A percentile compares a stretch with the other conserved stretches of the same genome.
Evolutionary conservation across 2,329 filamentous ascomycete genomes (phyloP).

Genomic region (Colletotrichum limetticola): DNA sequence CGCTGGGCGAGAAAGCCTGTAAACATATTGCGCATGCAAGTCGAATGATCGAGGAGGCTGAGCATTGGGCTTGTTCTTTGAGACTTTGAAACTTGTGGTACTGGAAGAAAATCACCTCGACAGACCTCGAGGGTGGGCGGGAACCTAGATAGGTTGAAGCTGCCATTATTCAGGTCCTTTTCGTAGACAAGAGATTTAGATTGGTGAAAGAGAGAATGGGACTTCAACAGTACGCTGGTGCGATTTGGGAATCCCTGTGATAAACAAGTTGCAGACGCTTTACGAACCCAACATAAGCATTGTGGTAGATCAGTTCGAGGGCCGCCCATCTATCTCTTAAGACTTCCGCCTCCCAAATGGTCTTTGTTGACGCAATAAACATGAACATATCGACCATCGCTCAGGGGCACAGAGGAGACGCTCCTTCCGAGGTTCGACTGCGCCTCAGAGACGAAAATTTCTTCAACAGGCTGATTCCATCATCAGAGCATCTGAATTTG

Average conservation of each 20-base stretch:
- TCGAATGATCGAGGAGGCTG: constrained; percentile 5
- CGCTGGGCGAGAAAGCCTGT: not conserved
- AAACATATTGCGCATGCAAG: constrained; percentile 14
- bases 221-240: not conserved
- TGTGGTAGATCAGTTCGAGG: not conserved
- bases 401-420: not conserved
- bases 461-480: not conserved
- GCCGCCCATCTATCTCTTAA: not conserved
- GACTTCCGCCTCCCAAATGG: too few relatives aligned
- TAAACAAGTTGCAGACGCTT: not conserved
- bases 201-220: not conserved
- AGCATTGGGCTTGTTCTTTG: constrained; percentile 8
- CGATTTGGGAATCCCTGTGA: not conserved
- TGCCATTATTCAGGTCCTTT: not conserved
- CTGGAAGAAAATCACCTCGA: constrained; percentile 1
- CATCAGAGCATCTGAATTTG: not conserved
- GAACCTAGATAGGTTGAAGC: too few relatives aligned
- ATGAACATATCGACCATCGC: not conserved
- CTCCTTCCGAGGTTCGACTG: not conserved
- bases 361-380: not conserved
- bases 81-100: not conserved
- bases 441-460: not conserved
- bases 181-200: not conserved
- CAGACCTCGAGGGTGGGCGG: not conserved
- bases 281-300: too few relatives aligned